Evolutionary conservation across 129 eudicot species (phyloP), one percentile per base, ranked within the genome.

Genomic region (Artemisia tridentata): DNA sequence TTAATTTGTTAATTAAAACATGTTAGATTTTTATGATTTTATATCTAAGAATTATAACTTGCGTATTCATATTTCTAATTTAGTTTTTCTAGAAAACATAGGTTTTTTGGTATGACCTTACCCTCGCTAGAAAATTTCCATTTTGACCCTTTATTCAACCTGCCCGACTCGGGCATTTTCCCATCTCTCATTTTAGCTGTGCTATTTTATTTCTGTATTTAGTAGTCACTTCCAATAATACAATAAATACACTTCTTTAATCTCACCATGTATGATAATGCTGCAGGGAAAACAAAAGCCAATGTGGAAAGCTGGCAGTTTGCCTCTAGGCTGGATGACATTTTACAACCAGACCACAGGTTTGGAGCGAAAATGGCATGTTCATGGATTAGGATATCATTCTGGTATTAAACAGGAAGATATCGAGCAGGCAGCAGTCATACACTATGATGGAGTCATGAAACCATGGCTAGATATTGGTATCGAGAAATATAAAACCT

Each of bases 401-500:
- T 70, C 89, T 2, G 81, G 83, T 47, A 80, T 88, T 14, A 88
- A 48, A 65, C 82, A 48, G 59, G 84, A 73, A 48, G 91, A 87
- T 31, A 85, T 93, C 50, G 89, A 85, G 21, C 80, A 80, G 45
- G 97, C 89, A 52, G 88, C 97, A 5, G 93, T 90, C 11, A 46
- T 95, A 62, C 99, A 95, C 84, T 95, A 78, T 52, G 97, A 95
- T 29, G 99, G 99, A 54, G 84, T 95, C 21, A 79, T 82, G 88
- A 95, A 95, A 71, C 99, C 99, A 27, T 95, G 99, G 99, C 76
- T 95, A 75, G 97, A 86, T 80, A 86, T 86, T 52, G 96, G 96
- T 19, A 63, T 90, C 13, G 85, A 83, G 15, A 85, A 81, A 77
- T 86, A 87, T 84, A 90, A 90, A 82, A 72, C 55, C 11, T 86